Percentiles rank a stretch among this genome's conserved stretches.
phyloP scores from a whole-genome alignment of 2,329 filamentous ascomycete genomes.

The Ustulina deusta region DNA sequence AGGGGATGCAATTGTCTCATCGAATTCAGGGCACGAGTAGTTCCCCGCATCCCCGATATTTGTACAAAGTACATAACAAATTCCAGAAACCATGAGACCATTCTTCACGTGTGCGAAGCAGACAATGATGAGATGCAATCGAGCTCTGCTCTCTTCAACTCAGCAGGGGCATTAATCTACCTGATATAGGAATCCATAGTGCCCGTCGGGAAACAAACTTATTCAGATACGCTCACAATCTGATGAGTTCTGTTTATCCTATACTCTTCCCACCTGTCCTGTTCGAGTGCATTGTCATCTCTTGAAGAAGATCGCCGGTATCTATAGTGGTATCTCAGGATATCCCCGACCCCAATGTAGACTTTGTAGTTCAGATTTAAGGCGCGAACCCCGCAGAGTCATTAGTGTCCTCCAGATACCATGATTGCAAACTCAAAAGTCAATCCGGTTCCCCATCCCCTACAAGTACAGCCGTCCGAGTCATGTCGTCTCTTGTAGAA shows the following conservation, averaged over 20 bases:
- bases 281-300: conserved; percentile 14
- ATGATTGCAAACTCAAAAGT: conserved; percentile 6
- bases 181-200: conserved; percentile 6
- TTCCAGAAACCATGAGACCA: background rate
- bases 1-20: background rate
- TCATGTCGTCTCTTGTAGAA: background rate
- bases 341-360: conserved; percentile 12
- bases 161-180: conserved; percentile 13
- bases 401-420: background rate
- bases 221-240: conserved; percentile 7
- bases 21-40: background rate
- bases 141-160: conserved; percentile 3
- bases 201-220: background rate
- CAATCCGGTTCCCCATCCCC: background rate
- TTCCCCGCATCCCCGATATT: background rate
- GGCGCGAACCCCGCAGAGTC: background rate
- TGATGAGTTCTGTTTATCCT: conserved; percentile 4
- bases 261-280: background rate
- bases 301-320: conserved; percentile 25
- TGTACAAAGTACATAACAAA: conserved; percentile 8
- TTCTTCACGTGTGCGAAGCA: background rate
- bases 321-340: conserved; percentile 32
- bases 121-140: conserved; percentile 3
- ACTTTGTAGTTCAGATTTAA: conserved; percentile 10
- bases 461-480: conserved; percentile 23